Conservation (phyloP, 805 yeast genomes). For the Suhomyces xylopsoci region DNA sequence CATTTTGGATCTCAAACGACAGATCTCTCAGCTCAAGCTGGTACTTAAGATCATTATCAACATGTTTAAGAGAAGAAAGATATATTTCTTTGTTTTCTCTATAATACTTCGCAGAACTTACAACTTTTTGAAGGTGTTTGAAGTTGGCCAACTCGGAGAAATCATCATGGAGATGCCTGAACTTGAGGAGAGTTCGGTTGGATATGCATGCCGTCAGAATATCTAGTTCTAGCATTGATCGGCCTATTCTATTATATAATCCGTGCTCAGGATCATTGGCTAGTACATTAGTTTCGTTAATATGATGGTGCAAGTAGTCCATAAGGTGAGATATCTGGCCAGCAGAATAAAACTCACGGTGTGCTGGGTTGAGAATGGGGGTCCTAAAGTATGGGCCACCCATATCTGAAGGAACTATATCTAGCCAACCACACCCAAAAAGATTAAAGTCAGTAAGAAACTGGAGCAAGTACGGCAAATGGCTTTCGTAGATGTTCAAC, state of each 20-base stretch:
- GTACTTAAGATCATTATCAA: constrained; percentile 56
- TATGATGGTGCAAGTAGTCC: constrained; percentile 16
- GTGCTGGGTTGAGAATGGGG: constrained; percentile 41
- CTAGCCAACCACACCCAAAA: constrained; percentile 80
- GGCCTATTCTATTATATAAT: constrained; percentile 52
- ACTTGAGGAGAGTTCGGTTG: constrained; percentile 48
- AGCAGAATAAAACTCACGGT: neutral
- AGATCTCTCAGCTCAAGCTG: constrained; percentile 45
- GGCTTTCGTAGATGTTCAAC: constrained; percentile 58
- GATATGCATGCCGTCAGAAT: constrained; percentile 54
- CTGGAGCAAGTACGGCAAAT: constrained; percentile 73
- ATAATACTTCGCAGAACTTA: neutral
- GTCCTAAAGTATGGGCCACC: constrained; percentile 44
- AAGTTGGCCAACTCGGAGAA: constrained; percentile 37
- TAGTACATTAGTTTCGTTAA: constrained; percentile 29
- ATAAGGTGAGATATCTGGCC: constrained; percentile 9
- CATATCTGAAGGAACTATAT: constrained; percentile 22
- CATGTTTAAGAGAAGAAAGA: constrained; percentile 47
- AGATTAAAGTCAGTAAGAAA: constrained; percentile 80
- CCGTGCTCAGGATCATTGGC: constrained; percentile 9
- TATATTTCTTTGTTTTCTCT: constrained; percentile 20
- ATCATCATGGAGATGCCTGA: constrained; percentile 49
- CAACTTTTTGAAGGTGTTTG: neutral
- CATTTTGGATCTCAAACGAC: constrained; percentile 4
- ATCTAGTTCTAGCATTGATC: constrained; percentile 71